These are phyloP conservation scores for Mucor piriformis DNA, from an alignment of 371 early-diverging fungal species.

Conservation along the genomic window DNA sequence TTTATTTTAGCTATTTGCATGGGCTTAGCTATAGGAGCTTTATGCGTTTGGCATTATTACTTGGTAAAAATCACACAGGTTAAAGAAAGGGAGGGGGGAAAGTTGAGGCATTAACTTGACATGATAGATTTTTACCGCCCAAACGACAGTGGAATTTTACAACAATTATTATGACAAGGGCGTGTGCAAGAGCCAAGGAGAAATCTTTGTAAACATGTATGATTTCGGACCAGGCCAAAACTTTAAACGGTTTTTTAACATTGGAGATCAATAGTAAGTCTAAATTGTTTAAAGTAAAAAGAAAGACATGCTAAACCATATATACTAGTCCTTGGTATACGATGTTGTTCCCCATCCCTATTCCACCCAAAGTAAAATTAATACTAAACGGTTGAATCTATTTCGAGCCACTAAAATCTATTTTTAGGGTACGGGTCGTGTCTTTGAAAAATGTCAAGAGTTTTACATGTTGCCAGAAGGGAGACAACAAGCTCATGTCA, in stretches of 20 bases:
- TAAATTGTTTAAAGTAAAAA: not conserved
- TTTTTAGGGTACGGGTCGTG: constrained; percentile 40
- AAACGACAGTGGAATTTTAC: constrained; percentile 65
- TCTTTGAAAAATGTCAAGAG: constrained; percentile 52
- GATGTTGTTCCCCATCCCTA: constrained; percentile 54
- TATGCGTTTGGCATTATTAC: constrained; percentile 68
- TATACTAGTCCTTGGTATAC: constrained; percentile 57
- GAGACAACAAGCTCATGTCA: constrained; percentile 39
- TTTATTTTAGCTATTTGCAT: constrained; percentile 63
- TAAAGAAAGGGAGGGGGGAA: not conserved
- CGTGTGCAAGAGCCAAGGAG: constrained; percentile 54
- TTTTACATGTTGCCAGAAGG: constrained; percentile 45
- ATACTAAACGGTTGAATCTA: not conserved
- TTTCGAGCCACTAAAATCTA: not conserved
- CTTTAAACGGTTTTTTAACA: constrained; percentile 55
- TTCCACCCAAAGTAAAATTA: constrained; percentile 51
- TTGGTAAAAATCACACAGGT: too few relatives aligned
- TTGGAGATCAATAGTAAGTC: constrained; percentile 51
- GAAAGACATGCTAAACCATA: not conserved
- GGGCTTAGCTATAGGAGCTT: constrained; percentile 57
- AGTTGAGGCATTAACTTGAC: not conserved
- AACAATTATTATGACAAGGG: constrained; percentile 58
- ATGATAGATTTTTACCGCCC: constrained; percentile 55
- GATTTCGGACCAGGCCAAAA: constrained; percentile 57
- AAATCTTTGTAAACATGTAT: constrained; percentile 64